Conservation (phyloP, 768 basidiomycete species). For the Phallus indusiatus region DNA sequence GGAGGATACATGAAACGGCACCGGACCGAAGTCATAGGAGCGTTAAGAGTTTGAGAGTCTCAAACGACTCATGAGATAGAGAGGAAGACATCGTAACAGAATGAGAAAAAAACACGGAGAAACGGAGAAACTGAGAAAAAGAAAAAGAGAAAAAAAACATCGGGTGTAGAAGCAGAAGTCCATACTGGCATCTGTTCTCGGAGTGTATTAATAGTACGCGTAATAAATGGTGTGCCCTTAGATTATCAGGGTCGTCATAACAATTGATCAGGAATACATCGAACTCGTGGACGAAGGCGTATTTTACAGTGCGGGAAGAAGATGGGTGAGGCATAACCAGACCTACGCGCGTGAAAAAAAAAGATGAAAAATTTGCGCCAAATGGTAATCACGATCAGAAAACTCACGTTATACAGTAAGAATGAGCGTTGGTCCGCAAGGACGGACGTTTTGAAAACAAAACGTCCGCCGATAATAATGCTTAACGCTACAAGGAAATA, state of each 20-base stretch:
- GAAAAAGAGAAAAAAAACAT: no score
- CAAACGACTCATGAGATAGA: no score
- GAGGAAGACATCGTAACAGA: no score
- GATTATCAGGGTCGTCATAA: neutral
- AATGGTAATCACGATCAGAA: neutral
- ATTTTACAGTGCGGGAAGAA: neutral
- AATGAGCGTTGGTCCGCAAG: conserved; percentile 27
- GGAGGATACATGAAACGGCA: no score
- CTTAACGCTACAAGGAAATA: conserved; percentile 19
- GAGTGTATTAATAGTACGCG: no score
- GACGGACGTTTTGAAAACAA: conserved; percentile 21
- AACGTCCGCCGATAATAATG: conserved; percentile 17
- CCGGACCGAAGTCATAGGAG: no score
- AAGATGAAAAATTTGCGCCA: neutral
- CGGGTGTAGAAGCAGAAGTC: no score
- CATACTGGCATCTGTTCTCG: no score
- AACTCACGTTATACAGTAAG: conserved; percentile 29
- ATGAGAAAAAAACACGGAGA: no score
- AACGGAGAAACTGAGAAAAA: no score
- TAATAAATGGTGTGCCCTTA: no score
- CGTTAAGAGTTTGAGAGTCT: no score
- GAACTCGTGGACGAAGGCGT: neutral
- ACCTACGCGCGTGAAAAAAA: neutral
- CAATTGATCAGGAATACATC: neutral
- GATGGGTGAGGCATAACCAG: conserved; percentile 2